phyloP scores from a whole-genome alignment of 495 filamentous ascomycete species.

The Penicillium desertorum region DNA sequence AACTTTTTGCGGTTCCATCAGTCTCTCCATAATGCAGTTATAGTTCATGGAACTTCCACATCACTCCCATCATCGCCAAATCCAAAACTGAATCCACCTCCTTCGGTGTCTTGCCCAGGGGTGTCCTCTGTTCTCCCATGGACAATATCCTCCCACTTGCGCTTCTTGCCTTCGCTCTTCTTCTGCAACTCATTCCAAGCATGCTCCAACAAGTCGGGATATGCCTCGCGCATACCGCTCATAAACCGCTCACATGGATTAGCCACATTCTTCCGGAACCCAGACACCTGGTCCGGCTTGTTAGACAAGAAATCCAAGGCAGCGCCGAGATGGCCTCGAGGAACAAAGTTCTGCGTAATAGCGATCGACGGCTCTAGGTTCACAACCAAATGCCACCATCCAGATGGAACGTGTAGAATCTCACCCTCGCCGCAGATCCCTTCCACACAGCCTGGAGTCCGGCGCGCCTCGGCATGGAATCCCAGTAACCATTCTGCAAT shows the following conservation, averaged over 20 bases:
- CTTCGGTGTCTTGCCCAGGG: slow-evolving; percentile 42
- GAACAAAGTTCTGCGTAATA: slow-evolving; percentile 95
- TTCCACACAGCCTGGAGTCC: slow-evolving; percentile 75
- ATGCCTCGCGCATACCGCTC: slow-evolving; percentile 59
- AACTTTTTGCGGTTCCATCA: neutral
- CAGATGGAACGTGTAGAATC: slow-evolving; percentile 86
- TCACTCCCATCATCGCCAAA: slow-evolving; percentile 68
- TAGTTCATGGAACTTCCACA: slow-evolving; percentile 51
- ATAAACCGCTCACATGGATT: slow-evolving; percentile 78
- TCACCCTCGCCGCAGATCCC: slow-evolving; percentile 86
- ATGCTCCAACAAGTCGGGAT: slow-evolving; percentile 65
- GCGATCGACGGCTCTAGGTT: slow-evolving; percentile 83
- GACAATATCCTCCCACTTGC: slow-evolving; percentile 83
- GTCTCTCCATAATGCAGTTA: slow-evolving; percentile 2
- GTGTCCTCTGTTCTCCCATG: slow-evolving; percentile 44
- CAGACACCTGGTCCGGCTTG: slow-evolving; percentile 80
- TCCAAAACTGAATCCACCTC: slow-evolving; percentile 78
- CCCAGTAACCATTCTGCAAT: slow-evolving; percentile 94
- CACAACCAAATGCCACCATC: slow-evolving; percentile 97
- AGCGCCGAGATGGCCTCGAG: slow-evolving; percentile 66
- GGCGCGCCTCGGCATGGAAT: slow-evolving; percentile 86
- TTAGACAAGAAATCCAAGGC: slow-evolving; percentile 81
- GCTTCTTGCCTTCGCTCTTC: slow-evolving; percentile 63
- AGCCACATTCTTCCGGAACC: slow-evolving; percentile 70
- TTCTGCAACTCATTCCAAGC: slow-evolving; percentile 64